A percentile compares a stretch with the other conserved stretches of the same genome.
Evolutionary conservation across 352 stramenopile species (phyloP).

Genomic region (Phytopythium helicoides): DNA sequence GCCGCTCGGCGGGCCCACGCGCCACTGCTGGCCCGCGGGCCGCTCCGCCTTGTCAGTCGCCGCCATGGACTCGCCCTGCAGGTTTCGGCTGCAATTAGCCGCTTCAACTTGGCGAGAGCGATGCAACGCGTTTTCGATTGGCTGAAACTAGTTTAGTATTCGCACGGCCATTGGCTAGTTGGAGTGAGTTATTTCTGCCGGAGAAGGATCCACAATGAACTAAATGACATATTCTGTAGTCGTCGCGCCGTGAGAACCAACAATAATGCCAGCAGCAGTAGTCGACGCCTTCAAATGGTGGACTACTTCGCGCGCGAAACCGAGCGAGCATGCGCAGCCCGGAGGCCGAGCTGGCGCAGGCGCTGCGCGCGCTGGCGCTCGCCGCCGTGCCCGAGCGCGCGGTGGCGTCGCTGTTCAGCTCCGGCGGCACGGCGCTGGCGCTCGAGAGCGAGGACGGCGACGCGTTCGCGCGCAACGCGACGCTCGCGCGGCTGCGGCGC

Average conservation of each 20-base stretch:
- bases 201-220: too few relatives aligned
- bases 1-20: background rate
- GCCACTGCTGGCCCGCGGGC: background rate
- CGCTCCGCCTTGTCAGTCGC: background rate
- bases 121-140: too few relatives aligned
- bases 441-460: constrained; percentile 16
- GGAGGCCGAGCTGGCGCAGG: constrained; percentile 58
- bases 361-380: constrained; percentile 59
- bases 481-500: constrained; percentile 38
- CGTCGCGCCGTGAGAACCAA: too few relatives aligned
- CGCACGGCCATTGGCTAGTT: too few relatives aligned
- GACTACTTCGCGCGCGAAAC: too few relatives aligned
- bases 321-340: constrained; percentile 18
- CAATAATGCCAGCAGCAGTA: too few relatives aligned
- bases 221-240: too few relatives aligned
- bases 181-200: too few relatives aligned
- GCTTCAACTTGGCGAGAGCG: constrained; percentile 6
- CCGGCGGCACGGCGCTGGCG: constrained; percentile 53
- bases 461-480: constrained; percentile 32
- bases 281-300: too few relatives aligned
- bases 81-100: background rate
- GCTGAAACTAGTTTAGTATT: too few relatives aligned
- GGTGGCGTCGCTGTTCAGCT: constrained; percentile 64
- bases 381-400: constrained; percentile 41
- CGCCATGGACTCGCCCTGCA: background rate